Percentiles rank a stretch among this genome's conserved stretches.
Evolutionary conservation across 2,329 filamentous ascomycete genomes (phyloP).

Genomic region (Didymella keratinophila): DNA sequence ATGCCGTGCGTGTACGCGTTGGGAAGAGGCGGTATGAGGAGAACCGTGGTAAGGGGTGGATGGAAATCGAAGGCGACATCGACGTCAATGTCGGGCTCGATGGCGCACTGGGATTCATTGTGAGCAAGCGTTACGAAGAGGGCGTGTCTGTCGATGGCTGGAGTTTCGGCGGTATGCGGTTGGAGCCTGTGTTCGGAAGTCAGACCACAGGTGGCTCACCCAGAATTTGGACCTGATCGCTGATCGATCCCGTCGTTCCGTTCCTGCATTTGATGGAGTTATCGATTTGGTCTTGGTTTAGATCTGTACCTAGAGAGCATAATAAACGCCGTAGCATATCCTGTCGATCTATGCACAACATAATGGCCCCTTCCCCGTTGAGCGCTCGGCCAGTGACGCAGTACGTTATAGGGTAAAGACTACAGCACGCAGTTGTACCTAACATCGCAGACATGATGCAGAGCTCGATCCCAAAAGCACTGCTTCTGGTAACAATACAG

Average conservation of each 20-base stretch:
- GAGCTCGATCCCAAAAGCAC: too few relatives aligned
- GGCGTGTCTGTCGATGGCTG: slow-evolving; percentile 46
- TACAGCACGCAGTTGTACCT: too few relatives aligned
- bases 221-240: neutral
- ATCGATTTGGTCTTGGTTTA: neutral
- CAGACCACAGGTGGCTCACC: neutral
- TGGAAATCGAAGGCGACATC: slow-evolving; percentile 50
- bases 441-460: too few relatives aligned
- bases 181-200: slow-evolving; percentile 46
- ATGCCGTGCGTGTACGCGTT: slow-evolving; percentile 49
- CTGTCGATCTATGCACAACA: too few relatives aligned
- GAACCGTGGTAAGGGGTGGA: slow-evolving; percentile 44
- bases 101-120: slow-evolving; percentile 48
- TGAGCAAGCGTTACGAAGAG: slow-evolving; percentile 47
- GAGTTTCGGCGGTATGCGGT: slow-evolving; percentile 50
- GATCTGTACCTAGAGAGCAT: neutral
- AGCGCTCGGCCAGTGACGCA: too few relatives aligned
- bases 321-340: neutral
- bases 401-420: too few relatives aligned
- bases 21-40: slow-evolving; percentile 42
- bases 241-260: neutral
- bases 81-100: slow-evolving; percentile 49
- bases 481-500: too few relatives aligned
- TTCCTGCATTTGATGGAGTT: neutral
- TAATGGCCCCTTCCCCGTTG: too few relatives aligned